These are phyloP conservation scores for Psilocybe azurescens DNA, from an alignment of 768 basidiomycete genomes.

Conservation along the genomic window DNA sequence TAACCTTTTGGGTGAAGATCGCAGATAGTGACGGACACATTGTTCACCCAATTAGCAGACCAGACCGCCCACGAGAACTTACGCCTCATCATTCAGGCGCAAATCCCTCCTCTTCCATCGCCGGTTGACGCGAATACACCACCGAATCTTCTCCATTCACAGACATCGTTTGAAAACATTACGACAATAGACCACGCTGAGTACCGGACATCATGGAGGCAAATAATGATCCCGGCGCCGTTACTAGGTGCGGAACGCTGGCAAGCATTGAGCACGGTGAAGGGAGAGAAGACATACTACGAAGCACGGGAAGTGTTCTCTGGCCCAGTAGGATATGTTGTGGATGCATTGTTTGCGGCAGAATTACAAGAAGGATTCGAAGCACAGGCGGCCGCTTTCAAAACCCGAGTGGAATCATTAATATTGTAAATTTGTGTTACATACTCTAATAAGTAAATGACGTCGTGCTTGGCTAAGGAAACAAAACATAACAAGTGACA, in stretches of 20 bases:
- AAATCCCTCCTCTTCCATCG: slow-evolving; percentile 35
- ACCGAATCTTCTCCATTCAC: slow-evolving; percentile 28
- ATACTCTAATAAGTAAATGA: slow-evolving; percentile 12
- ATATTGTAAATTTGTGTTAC: slow-evolving; percentile 4
- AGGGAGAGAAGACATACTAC: slow-evolving; percentile 32
- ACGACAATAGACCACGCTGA: slow-evolving; percentile 30
- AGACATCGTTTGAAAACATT: slow-evolving; percentile 35
- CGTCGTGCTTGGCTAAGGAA: slow-evolving; percentile 21
- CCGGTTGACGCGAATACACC: slow-evolving; percentile 34
- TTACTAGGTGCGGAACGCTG: slow-evolving; percentile 34
- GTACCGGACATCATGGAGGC: slow-evolving; percentile 33
- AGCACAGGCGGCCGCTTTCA: slow-evolving; percentile 28
- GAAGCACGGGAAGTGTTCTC: slow-evolving; percentile 35
- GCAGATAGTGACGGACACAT: slow-evolving; percentile 29
- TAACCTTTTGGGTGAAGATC: slow-evolving; percentile 21
- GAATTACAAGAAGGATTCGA: slow-evolving; percentile 31
- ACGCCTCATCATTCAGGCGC: slow-evolving; percentile 32
- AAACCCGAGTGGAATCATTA: slow-evolving; percentile 21
- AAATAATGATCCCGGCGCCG: slow-evolving; percentile 28
- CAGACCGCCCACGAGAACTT: slow-evolving; percentile 28
- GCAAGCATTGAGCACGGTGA: slow-evolving; percentile 30
- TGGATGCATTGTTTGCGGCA: slow-evolving; percentile 25
- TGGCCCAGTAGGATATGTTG: slow-evolving; percentile 27
- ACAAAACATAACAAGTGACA: slow-evolving; percentile 20
- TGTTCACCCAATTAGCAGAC: slow-evolving; percentile 27